Conservation (phyloP, 2,329 filamentous ascomycete species). For the Fusarium stilboides region DNA sequence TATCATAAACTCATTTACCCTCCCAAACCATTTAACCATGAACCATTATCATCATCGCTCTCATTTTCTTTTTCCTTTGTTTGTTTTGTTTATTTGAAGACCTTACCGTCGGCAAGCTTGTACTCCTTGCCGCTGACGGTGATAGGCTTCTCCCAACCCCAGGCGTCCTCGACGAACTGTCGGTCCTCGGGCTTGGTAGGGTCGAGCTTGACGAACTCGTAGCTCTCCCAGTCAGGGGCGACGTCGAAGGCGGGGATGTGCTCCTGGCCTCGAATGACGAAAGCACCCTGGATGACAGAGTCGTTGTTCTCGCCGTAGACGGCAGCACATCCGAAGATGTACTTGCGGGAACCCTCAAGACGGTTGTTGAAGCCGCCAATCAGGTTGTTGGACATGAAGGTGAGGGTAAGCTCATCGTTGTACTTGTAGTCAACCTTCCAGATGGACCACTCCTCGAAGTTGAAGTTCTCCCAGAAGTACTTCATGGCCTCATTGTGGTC, state of each 20-base stretch:
- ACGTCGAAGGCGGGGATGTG: slow-evolving; percentile 91
- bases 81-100: slow-evolving; percentile 87
- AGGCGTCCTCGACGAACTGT: slow-evolving; percentile 87
- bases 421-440: slow-evolving; percentile 99
- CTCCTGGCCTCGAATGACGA: slow-evolving; percentile 94
- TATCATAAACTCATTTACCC: slow-evolving; percentile 52
- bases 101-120: slow-evolving; percentile 91
- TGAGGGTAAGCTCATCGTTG: slow-evolving; percentile 96
- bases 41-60: slow-evolving; percentile 53
- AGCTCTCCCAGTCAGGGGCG: slow-evolving; percentile 97
- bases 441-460: slow-evolving; percentile 95
- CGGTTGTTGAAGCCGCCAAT: slow-evolving; percentile 98
- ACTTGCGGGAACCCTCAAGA: slow-evolving; percentile 98
- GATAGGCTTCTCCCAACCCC: slow-evolving; percentile 92
- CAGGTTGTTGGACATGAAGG: slow-evolving; percentile 99
- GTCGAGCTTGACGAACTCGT: slow-evolving; percentile 97
- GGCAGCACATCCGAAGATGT: slow-evolving; percentile 90
- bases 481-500: slow-evolving; percentile 83
- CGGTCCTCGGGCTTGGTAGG: slow-evolving; percentile 86
- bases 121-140: slow-evolving; percentile 89
- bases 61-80: slow-evolving; percentile 36
- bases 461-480: slow-evolving; percentile 98
- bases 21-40: slow-evolving; percentile 52
- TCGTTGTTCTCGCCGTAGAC: slow-evolving; percentile 93
- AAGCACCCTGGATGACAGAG: slow-evolving; percentile 93